Evolutionary conservation across 176 grass and related monocot genomes (phyloP).

Genomic region (Oryza glaberrima): DNA sequence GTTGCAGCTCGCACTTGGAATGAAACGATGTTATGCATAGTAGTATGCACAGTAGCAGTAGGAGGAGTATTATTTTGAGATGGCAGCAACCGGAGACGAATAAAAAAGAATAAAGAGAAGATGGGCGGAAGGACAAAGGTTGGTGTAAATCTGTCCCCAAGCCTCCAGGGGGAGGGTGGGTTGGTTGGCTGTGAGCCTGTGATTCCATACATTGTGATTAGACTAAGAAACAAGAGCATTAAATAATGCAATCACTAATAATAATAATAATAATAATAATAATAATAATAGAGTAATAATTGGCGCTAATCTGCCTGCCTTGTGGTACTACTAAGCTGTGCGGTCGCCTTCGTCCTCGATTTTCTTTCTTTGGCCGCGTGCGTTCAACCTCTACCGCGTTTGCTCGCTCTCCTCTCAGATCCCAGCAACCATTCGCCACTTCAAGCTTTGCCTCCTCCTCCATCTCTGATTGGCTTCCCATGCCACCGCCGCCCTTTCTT

Average conservation of each 20-base stretch:
- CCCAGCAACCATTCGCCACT: constrained; percentile 25
- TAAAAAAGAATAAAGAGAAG: too few species aligned
- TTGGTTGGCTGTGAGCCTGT: neutral
- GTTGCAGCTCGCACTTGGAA: neutral
- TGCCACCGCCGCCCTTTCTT: constrained; percentile 21
- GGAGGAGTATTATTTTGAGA: too few species aligned
- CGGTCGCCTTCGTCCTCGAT: neutral
- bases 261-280: neutral
- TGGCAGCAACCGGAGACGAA: neutral
- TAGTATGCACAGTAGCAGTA: too few species aligned
- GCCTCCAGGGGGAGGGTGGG: neutral
- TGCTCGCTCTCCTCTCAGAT: constrained; percentile 26
- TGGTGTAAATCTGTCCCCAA: too few species aligned
- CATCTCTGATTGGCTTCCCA: neutral
- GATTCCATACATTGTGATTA: neutral
- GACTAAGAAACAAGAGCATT: neutral
- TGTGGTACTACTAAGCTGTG: neutral
- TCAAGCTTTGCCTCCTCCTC: neutral
- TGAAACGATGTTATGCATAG: too few species aligned
- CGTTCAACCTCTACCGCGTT: constrained; percentile 33
- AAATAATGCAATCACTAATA: neutral
- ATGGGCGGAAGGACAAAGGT: too few species aligned
- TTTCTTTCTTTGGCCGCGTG: neutral
- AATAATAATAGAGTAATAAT: neutral
- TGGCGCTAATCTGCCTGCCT: neutral